These are phyloP conservation scores for Plasmodium malariae DNA, from an alignment of 169 alveolate genomes.

Conservation along the genomic window DNA sequence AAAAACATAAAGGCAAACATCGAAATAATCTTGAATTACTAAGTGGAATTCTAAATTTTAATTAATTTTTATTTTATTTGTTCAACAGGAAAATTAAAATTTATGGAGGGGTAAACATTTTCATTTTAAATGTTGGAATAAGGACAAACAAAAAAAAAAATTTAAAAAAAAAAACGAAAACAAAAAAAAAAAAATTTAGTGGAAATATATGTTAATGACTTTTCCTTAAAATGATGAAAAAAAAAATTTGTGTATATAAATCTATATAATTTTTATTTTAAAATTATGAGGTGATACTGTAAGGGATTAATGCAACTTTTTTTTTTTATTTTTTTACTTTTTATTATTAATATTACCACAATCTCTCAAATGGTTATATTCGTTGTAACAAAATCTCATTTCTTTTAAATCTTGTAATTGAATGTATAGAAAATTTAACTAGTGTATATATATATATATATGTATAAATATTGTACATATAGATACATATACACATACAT, in stretches of 20 bases:
- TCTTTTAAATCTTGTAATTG: constrained; percentile 3
- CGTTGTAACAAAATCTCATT: no score
- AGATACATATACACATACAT: no score
- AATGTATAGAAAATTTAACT: constrained; percentile 10
- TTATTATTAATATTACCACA: no score
- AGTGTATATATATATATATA: constrained; percentile 6
- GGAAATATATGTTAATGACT: constrained; percentile 15
- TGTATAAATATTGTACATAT: no score
- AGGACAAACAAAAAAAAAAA: constrained; percentile 21
- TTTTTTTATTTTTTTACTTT: constrained; percentile 20
- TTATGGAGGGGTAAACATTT: constrained; percentile 29
- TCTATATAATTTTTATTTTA: constrained; percentile 10
- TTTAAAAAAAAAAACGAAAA: constrained; percentile 9
- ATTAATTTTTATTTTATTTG: constrained; percentile 29
- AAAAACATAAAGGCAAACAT: constrained; percentile 32
- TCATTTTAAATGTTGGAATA: constrained; percentile 17
- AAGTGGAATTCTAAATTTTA: constrained; percentile 25
- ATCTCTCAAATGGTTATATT: no score
- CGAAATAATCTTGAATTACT: constrained; percentile 15
- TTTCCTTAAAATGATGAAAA: constrained; percentile 1
- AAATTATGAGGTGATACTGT: constrained; percentile 7
- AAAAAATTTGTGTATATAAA: constrained; percentile 1
- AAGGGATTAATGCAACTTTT: constrained; percentile 23
- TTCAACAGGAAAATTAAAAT: constrained; percentile 27
- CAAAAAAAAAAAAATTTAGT: background rate